A percentile compares a stretch with the other conserved stretches of the same genome.
Conservation (phyloP, 352 stramenopile species). For the Phytophthora vignae region DNA sequence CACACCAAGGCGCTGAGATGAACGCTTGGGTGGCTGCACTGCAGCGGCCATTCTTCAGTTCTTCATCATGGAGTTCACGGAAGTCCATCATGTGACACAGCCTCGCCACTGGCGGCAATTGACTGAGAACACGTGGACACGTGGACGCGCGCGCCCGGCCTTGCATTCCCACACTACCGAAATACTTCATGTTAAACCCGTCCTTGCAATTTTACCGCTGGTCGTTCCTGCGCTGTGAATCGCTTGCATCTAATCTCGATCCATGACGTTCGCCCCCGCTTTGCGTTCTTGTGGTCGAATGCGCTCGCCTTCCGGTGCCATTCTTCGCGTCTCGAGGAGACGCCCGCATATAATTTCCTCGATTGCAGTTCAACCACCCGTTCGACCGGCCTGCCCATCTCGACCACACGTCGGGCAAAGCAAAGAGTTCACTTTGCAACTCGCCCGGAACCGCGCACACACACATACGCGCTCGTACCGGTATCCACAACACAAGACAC, state of each 20-base stretch:
- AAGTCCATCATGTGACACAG: background rate
- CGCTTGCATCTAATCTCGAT: constrained; percentile 22
- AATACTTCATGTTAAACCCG: constrained; percentile 26
- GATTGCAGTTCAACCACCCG: constrained; percentile 25
- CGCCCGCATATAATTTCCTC: constrained; percentile 1
- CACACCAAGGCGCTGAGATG: too few relatives aligned
- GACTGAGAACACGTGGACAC: background rate
- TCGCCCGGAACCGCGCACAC: background rate
- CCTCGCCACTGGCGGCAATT: background rate
- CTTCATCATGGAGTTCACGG: too few relatives aligned
- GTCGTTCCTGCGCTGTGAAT: constrained; percentile 7
- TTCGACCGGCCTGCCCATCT: constrained; percentile 19
- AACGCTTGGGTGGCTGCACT: too few relatives aligned
- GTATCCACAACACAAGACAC: background rate
- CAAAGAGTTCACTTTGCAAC: constrained; percentile 23
- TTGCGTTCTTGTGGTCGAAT: constrained; percentile 26
- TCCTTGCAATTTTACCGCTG: constrained; percentile 18
- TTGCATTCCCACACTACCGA: constrained; percentile 35
- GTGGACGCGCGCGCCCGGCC: background rate
- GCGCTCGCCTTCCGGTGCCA: constrained; percentile 20
- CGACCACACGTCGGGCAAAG: constrained; percentile 1
- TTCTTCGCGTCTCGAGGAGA: background rate
- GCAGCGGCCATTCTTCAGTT: too few relatives aligned
- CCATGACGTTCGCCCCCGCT: constrained; percentile 10
- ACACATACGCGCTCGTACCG: background rate